Evolutionary conservation across 148 eudicot species (phyloP).

Genomic region (Rhododendron kiyosumense): DNA sequence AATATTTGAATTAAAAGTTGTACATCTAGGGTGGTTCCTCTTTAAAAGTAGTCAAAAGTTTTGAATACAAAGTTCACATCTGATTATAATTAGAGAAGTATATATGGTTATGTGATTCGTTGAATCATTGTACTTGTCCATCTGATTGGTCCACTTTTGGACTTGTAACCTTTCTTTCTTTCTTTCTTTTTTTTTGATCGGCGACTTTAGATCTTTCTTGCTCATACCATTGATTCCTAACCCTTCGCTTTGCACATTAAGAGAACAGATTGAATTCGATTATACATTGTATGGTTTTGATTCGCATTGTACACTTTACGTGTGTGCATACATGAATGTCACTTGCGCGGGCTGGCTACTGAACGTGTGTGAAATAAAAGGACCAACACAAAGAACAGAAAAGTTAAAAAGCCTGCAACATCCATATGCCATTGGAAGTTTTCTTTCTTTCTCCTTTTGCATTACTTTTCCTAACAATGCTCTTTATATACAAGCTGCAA

Average conservation of each 20-base stretch:
- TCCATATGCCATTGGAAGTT: neutral
- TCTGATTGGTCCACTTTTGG: neutral
- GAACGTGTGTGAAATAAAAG: neutral
- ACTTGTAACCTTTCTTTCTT: neutral
- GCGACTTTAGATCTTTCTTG: neutral
- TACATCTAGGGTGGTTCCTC: neutral
- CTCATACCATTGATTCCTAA: neutral
- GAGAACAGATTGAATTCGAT: neutral
- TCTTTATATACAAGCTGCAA: neutral
- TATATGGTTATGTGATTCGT: neutral
- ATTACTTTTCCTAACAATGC: neutral
- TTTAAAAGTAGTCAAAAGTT: neutral
- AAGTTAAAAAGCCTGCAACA: neutral
- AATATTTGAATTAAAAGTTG: neutral
- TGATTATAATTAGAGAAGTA: neutral
- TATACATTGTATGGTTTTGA: neutral
- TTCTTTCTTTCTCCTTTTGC: neutral
- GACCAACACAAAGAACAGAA: neutral
- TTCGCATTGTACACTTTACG: neutral
- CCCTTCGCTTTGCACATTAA: neutral
- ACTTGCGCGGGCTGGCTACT: neutral
- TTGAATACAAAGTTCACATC: neutral
- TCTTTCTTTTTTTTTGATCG: neutral
- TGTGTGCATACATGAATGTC: neutral
- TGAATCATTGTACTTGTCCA: neutral